These are phyloP conservation scores for Polyporus arcularius DNA, from an alignment of 768 basidiomycete genomes.

Conservation along the genomic window DNA sequence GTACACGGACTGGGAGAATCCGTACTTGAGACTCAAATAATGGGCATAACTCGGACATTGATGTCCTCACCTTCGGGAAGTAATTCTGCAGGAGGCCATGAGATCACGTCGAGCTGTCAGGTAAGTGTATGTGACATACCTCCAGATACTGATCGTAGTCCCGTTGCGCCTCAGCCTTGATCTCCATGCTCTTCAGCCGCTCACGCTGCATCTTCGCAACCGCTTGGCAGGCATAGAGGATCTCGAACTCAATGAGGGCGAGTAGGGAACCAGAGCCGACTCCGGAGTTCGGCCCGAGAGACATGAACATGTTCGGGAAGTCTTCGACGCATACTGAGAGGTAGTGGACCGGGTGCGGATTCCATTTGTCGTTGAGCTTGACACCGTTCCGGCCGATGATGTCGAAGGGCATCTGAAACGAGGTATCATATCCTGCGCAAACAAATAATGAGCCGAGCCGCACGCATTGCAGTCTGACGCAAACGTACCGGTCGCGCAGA, in stretches of 20 bases:
- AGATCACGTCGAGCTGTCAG: too few species aligned
- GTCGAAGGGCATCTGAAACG: slow-evolving; percentile 49
- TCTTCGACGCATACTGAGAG: slow-evolving; percentile 59
- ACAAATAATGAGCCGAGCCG: background rate
- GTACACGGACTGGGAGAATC: slow-evolving; percentile 50
- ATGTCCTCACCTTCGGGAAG: slow-evolving; percentile 43
- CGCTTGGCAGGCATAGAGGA: slow-evolving; percentile 56
- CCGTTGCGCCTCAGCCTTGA: slow-evolving; percentile 56
- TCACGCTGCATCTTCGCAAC: slow-evolving; percentile 64
- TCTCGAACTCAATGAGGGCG: slow-evolving; percentile 55
- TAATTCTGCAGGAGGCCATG: slow-evolving; percentile 36
- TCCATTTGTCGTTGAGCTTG: slow-evolving; percentile 52
- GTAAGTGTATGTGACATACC: slow-evolving; percentile 34
- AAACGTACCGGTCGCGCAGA: slow-evolving; percentile 59
- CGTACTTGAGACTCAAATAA: too few species aligned
- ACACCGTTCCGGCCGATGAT: slow-evolving; percentile 56
- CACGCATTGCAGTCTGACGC: background rate
- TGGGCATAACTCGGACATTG: background rate
- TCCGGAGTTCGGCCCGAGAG: slow-evolving; percentile 56
- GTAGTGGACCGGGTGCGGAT: slow-evolving; percentile 58
- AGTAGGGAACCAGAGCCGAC: slow-evolving; percentile 59
- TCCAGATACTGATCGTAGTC: slow-evolving; percentile 66
- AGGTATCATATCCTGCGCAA: slow-evolving; percentile 51
- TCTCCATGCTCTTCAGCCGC: slow-evolving; percentile 60
- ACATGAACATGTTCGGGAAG: slow-evolving; percentile 68